phyloP scores from a whole-genome alignment of 306 rosid species.

The Castanea crenata region DNA sequence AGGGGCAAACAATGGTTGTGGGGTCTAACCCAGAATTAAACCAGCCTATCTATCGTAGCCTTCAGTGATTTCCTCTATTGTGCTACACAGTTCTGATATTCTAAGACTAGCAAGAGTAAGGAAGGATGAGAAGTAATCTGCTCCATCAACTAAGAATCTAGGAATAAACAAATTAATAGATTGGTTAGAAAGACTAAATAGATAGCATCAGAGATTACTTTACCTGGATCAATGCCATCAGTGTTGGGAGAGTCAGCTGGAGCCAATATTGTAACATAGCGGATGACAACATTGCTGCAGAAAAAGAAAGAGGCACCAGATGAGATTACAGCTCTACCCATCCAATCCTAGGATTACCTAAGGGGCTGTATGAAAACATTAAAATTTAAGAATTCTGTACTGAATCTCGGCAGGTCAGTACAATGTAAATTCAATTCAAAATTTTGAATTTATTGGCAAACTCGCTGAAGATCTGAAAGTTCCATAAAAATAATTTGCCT shows the following conservation, averaged over 20 bases:
- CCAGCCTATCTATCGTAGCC: not conserved
- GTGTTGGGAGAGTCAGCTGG: slow-evolving; percentile 96
- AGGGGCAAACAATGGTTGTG: not conserved
- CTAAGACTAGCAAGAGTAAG: too few species aligned
- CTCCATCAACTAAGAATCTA: not conserved
- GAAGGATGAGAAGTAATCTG: not conserved
- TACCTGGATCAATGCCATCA: slow-evolving; percentile 97
- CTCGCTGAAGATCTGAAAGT: too few species aligned
- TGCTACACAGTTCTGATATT: too few species aligned
- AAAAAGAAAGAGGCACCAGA: slow-evolving; percentile 16
- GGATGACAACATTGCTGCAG: slow-evolving; percentile 82
- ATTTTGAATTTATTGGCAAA: not conserved
- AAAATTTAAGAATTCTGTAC: not conserved
- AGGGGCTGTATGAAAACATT: not conserved
- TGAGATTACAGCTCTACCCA: slow-evolving; percentile 2
- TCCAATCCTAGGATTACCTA: not conserved
- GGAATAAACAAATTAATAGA: not conserved
- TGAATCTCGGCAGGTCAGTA: not conserved
- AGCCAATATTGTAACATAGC: slow-evolving; percentile 80
- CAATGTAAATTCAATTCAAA: not conserved
- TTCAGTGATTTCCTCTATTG: too few species aligned
- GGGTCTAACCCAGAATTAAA: not conserved
- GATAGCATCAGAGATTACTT: not conserved
- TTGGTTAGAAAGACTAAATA: not conserved
- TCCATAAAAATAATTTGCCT: not conserved